phyloP scores from a whole-genome alignment of 192 early-diverging fungal genomes.

The Phlyctochytrium planicorne region DNA sequence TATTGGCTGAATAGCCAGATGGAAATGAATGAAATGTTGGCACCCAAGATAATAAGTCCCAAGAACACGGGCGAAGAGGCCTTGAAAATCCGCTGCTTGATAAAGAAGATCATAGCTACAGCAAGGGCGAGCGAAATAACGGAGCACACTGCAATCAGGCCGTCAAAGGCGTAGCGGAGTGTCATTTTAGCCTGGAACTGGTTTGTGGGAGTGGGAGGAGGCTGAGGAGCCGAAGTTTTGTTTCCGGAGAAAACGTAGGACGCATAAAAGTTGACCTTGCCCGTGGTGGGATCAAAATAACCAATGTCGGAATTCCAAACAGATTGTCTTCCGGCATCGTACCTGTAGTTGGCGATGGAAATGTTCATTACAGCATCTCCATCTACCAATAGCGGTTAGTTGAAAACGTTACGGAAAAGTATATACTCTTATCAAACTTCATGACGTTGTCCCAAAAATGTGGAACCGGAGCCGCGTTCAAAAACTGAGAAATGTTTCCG shows the following conservation, averaged over 20 bases:
- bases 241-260: neutral
- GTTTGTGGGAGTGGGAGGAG: neutral
- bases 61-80: neutral
- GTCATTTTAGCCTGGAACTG: neutral
- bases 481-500: neutral
- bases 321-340: too few relatives aligned
- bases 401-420: too few relatives aligned
- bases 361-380: too few relatives aligned
- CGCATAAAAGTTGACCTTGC: neutral
- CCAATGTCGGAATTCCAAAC: too few relatives aligned
- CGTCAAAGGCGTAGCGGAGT: neutral
- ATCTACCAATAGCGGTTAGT: too few relatives aligned
- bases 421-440: constrained; percentile 1
- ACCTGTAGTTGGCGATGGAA: too few relatives aligned
- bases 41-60: neutral
- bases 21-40: neutral
- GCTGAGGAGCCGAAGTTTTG: neutral
- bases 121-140: neutral
- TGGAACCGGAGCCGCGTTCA: neutral
- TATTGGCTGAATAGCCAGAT: neutral
- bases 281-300: too few relatives aligned
- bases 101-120: neutral
- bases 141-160: neutral
- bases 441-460: neutral
- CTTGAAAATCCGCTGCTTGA: neutral